phyloP scores from a whole-genome alignment of 192 early-diverging fungal genomes.

The Coemansia sp. region DNA sequence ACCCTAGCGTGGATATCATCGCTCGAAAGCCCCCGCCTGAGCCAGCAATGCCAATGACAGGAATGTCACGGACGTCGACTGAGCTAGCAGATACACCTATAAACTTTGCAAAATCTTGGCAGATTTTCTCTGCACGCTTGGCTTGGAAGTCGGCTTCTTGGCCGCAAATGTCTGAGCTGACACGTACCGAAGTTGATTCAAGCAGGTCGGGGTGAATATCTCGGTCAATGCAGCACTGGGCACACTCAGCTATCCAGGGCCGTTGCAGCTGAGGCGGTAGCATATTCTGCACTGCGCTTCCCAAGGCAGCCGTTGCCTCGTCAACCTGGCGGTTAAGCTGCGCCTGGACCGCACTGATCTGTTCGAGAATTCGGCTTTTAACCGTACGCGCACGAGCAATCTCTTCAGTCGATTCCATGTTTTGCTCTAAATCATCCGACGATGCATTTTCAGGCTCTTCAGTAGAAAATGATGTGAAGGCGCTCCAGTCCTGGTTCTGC shows the following conservation, averaged over 20 bases:
- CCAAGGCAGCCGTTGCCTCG: constrained; percentile 22
- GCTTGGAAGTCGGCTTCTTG: constrained; percentile 33
- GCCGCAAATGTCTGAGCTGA: constrained; percentile 28
- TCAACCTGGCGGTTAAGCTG: constrained; percentile 28
- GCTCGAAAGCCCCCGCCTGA: constrained; percentile 83
- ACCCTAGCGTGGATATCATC: constrained; percentile 75
- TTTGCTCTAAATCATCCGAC: neutral
- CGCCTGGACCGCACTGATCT: constrained; percentile 24
- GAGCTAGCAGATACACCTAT: constrained; percentile 66
- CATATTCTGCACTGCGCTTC: constrained; percentile 27
- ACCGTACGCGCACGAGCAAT: constrained; percentile 6
- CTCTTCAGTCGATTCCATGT: neutral
- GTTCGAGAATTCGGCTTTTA: constrained; percentile 22
- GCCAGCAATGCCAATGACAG: constrained; percentile 68
- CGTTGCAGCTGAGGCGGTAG: constrained; percentile 43
- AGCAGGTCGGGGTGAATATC: constrained; percentile 36
- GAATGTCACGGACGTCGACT: constrained; percentile 69
- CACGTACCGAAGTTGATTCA: constrained; percentile 30
- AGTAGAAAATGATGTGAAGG: neutral
- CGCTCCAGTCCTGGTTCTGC: constrained; percentile 18
- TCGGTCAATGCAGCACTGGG: constrained; percentile 28
- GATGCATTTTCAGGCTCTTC: neutral
- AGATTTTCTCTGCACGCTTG: constrained; percentile 45
- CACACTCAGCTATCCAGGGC: constrained; percentile 40
- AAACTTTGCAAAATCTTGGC: constrained; percentile 72